Evolutionary conservation across 768 basidiomycete genomes (phyloP), one percentile per base, ranked within the genome.

Genomic region (Hebeloma cylindrosporum): DNA sequence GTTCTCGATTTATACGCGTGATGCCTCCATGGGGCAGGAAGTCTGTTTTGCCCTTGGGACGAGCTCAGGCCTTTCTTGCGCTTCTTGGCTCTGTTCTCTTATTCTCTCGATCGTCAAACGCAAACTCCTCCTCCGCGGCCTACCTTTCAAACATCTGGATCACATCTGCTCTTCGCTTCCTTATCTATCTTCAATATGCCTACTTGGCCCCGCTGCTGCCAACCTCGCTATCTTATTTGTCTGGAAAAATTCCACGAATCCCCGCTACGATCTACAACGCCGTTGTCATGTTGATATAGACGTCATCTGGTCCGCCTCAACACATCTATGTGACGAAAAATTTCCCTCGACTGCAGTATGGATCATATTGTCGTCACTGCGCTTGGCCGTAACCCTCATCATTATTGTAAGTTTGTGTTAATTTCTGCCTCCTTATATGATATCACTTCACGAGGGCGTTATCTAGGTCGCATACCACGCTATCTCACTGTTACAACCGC

Each of bases 191-290:
- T 67, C 77, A 17, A 43, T 77, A 25, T 60, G 77, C 43, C 58
- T 88, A 4, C 56, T 83, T 33, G 68, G 61, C 3, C 77, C 80
- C 10, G 71, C 85, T 22, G 53, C 75, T 33, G 65, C 71, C 51
- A 88, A 84, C 55, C 49, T 86, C 29, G 72, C 66, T 6, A 60
- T 88, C 16, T 66, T 82, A 29, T 69, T 73, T 30, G 39, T 73
- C 7, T 85, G 83, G 83, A 72, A 69, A 51, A 60, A 68, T 16
- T 58, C 69, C 7, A 38, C 67, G 2, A 60, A 69, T 41, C 27
- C 59, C 21, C 68, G 41, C 48, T 77, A 32, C 64, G 66, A 42
- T 54, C 68, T 60, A 27, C 59, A 56, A 17, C 60, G 61, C 32
- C 73, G 79, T n/a, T 88, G 87, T 47, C 62, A 65, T 33, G 27